Evolutionary conservation across 306 rosid species (phyloP).

Genomic region (Parietaria judaica): DNA sequence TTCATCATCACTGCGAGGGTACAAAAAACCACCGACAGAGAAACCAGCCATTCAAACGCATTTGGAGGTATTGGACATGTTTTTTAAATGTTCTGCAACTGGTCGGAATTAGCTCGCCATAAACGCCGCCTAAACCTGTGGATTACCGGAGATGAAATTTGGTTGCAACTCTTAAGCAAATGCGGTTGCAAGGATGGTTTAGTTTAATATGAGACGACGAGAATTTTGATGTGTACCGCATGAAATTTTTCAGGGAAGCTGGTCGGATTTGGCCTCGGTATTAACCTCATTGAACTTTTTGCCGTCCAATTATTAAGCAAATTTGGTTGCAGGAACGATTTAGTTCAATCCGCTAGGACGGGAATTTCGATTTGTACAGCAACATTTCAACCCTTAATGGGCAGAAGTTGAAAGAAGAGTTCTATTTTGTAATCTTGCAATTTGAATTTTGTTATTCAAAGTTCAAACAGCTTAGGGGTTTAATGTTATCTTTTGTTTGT

Average conservation of each 20-base stretch:
- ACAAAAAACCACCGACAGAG: conserved; percentile 25
- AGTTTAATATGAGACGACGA: too few species aligned
- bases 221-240: background rate
- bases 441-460: too few species aligned
- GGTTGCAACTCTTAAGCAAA: background rate
- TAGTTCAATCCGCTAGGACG: too few species aligned
- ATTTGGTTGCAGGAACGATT: background rate
- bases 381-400: background rate
- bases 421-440: background rate
- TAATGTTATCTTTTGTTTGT: background rate
- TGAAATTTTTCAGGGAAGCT: background rate
- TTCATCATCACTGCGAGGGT: conserved; percentile 52
- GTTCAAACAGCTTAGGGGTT: background rate
- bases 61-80: conserved; percentile 37
- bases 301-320: background rate
- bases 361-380: background rate
- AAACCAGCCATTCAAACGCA: conserved; percentile 43
- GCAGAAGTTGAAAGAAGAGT: conserved; percentile 1
- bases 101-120: background rate
- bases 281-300: too few species aligned
- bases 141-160: background rate
- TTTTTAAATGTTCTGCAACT: conserved; percentile 36
- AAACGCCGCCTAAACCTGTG: background rate
- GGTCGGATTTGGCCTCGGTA: too few species aligned
- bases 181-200: too few species aligned